Base-by-base conservation (phyloP, 345 rosid genomes). In the Dimocarpus longan region DNA sequence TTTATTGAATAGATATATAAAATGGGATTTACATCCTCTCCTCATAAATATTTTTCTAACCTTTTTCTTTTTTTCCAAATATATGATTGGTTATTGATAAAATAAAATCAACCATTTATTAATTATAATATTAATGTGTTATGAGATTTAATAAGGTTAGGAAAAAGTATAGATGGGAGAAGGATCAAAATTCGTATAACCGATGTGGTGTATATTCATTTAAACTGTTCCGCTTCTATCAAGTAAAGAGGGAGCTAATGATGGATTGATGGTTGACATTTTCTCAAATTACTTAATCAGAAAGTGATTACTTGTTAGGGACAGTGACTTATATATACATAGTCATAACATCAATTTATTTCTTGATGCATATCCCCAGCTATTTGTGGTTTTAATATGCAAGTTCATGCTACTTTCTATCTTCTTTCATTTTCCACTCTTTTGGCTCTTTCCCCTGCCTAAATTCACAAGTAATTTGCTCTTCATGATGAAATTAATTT, bases 271-370 rank as follows among this genome's bases (percentile, higher is more conserved):
- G 3, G 28, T 12, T 42, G 15, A 37, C 37, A 65, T 75, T 66
- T 46, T 28, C 48, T n/a, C 21, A 28, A 19, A 48, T 75, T 32
- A 13, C 32, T 65, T 63, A 43, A 28, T 16, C 24, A 16, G 77
- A 46, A 74, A 63, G 69, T 43, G 77, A 62, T 24, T 43, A 24
- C 69, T 43, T 22, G 24, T 22, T 24, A 63, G 37, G 52, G 63
- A 75, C 21, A 32, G 63, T 48, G 37, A 65, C 48, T 75, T 16
- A 65, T 32, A 16, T 37, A 40, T n/a, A 24, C 26, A 43, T 16
- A 22, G 77, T 44, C 77, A 44, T 3, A 21, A 16, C 43, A 74
- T 43, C 7, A 26, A 74, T 74, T 63, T 74, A 43, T 62, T 62
- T 43, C 56, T 62, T 43, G 40, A 62, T 74, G 2, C 11, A 57